Percentiles rank a stretch among this genome's conserved stretches.
phyloP scores from a whole-genome alignment of 2,329 filamentous ascomycete genomes.

The Escovopsis sp. region DNA sequence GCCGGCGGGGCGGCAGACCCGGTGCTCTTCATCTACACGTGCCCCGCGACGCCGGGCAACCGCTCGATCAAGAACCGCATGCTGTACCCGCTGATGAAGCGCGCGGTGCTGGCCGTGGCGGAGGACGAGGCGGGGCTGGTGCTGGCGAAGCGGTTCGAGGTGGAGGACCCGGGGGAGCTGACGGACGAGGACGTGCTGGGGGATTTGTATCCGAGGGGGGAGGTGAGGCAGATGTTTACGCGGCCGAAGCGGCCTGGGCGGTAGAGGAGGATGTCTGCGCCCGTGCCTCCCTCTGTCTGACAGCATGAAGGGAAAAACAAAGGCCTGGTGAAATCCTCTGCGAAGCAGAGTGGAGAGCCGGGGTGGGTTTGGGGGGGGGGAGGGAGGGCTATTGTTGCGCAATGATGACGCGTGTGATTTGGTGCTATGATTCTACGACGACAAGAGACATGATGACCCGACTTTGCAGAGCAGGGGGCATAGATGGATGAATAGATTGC shows the following conservation, averaged over 20 bases:
- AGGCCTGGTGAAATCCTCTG: no score
- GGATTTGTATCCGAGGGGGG: constrained; percentile 53
- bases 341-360: no score
- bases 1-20: constrained; percentile 35
- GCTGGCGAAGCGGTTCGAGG: constrained; percentile 56
- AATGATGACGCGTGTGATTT: no score
- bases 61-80: constrained; percentile 70
- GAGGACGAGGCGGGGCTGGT: constrained; percentile 48
- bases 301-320: no score
- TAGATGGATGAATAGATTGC: no score
- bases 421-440: no score
- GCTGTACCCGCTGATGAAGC: constrained; percentile 63
- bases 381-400: no score
- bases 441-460: no score
- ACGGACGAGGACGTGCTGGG: constrained; percentile 48
- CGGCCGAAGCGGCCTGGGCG: constrained; percentile 67
- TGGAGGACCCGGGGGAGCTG: constrained; percentile 54
- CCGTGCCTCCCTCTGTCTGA: no score
- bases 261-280: constrained; percentile 13
- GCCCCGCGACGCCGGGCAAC: constrained; percentile 46
- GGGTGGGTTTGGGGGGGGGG: no score
- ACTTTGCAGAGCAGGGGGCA: no score
- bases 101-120: constrained; percentile 50
- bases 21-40: constrained; percentile 71
- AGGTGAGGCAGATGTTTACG: constrained; percentile 54